phyloP scores from a whole-genome alignment of 1,139 yeast genomes.

The Ogataea hybrid region DNA sequence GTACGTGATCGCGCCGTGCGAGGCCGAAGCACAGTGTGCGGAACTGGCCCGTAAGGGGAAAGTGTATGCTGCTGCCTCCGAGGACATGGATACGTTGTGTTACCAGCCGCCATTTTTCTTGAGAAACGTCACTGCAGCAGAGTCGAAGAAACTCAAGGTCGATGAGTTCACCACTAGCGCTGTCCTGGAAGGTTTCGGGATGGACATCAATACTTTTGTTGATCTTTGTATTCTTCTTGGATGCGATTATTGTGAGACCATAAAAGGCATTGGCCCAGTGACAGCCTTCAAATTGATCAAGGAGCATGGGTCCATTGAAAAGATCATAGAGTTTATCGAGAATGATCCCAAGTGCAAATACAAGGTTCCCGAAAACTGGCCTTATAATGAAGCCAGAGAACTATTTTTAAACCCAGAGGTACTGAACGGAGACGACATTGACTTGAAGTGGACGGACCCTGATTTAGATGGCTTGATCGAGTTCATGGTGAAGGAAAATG shows the following conservation, averaged over 20 bases:
- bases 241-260: conserved; percentile 96
- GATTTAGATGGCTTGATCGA: conserved; percentile 72
- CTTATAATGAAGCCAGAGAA: conserved; percentile 82
- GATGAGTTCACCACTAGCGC: conserved; percentile 72
- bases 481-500: conserved; percentile 72
- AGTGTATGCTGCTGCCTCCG: conserved; percentile 97
- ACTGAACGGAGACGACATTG: conserved; percentile 53
- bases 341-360: conserved; percentile 64
- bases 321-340: conserved; percentile 63
- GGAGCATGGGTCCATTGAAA: conserved; percentile 80
- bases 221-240: conserved; percentile 93
- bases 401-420: conserved; percentile 84
- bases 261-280: conserved; percentile 93
- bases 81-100: conserved; percentile 98
- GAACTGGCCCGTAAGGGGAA: conserved; percentile 83
- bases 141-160: conserved; percentile 89
- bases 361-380: conserved; percentile 94
- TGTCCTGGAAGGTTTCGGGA: conserved; percentile 73
- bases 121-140: conserved; percentile 90
- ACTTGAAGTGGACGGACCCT: conserved; percentile 75
- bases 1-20: conserved; percentile 90
- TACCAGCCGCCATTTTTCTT: conserved; percentile 81
- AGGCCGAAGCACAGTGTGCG: conserved; percentile 99
- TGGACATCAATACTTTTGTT: conserved; percentile 72
- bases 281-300: conserved; percentile 86